Evolutionary conservation across 2,329 filamentous ascomycete genomes (phyloP), one percentile per base, ranked within the genome.

Genomic region (Capronia americana): DNA sequence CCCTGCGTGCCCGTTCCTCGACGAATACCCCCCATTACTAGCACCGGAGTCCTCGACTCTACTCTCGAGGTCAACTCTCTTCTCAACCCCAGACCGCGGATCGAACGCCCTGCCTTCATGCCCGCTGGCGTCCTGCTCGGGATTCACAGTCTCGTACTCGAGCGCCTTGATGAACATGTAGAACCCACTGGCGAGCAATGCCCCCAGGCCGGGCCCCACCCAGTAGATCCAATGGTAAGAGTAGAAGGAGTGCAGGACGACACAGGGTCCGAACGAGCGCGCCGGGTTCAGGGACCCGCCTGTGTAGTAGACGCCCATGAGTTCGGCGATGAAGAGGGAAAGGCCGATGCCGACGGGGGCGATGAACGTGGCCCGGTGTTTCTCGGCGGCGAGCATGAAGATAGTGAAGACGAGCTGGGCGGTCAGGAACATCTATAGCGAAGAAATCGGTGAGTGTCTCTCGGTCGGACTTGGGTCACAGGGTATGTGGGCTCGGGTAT

Each of bases 321-420:
- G 53, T 34, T 55, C 53, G 0, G 79, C 80, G 41, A 92, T 83
- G 75, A 93, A 92, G 61, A 92, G 82, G 0, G 89, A 82, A 1
- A 92, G 77, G 1, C 90, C 91, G 71, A 93, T 91, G 14, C 88
- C 89, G 2, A 92, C 79, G 0, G 90, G 90, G 0, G 90, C 90
- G 1, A 92, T 78, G 74, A 84, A 91, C 0, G 90, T 92, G 2
- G 87, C 86, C 44, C 87, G 86, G 75, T 92, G 89, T 78, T 92
- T 92, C 75, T 92, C 89, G 3, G 87, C 86, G 0, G 89, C 89
- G 48, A 92, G 81, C 85, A 92, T 89, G 75, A 88, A 85, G 30
- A 90, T 85, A 3, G 87, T 84, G 60, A 90, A 80, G 8, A 90
- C 84, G 12, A 91, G 80, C 73, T 89, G 82, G 0, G 85, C 79